Conservation (phyloP, 208 protist genomes). For the Acanthamoeba sp. region DNA sequence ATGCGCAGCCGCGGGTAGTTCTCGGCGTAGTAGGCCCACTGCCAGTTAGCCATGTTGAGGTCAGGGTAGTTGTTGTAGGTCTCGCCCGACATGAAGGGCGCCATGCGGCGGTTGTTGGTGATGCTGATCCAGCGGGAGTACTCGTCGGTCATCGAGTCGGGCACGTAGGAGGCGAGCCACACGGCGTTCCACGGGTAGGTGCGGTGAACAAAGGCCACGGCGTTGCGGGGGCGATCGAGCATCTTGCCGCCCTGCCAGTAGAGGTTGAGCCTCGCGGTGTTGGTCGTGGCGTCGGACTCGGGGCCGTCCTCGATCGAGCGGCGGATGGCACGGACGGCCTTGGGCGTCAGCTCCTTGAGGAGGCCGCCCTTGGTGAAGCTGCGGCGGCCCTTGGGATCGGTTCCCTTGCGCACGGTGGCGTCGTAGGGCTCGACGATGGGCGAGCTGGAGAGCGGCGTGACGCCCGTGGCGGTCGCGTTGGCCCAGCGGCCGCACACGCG, state of each 20-base stretch:
- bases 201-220: slow-evolving; percentile 69
- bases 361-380: slow-evolving; percentile 77
- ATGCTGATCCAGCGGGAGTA: slow-evolving; percentile 72
- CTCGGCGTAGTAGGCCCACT: slow-evolving; percentile 70
- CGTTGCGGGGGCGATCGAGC: slow-evolving; percentile 27
- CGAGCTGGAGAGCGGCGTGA: neutral
- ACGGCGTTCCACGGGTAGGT: slow-evolving; percentile 79
- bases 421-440: slow-evolving; percentile 30
- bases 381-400: slow-evolving; percentile 76
- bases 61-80: slow-evolving; percentile 83
- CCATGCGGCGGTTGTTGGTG: slow-evolving; percentile 34
- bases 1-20: slow-evolving; percentile 73
- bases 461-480: slow-evolving; percentile 25
- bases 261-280: slow-evolving; percentile 76
- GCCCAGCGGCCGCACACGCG: slow-evolving; percentile 44
- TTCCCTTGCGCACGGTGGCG: slow-evolving; percentile 67
- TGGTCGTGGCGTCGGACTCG: slow-evolving; percentile 35
- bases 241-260: slow-evolving; percentile 80
- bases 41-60: slow-evolving; percentile 69
- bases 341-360: neutral
- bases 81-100: slow-evolving; percentile 49
- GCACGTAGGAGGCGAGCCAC: slow-evolving; percentile 48
- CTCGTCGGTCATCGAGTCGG: neutral
- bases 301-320: slow-evolving; percentile 40
- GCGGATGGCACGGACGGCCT: slow-evolving; percentile 16